Evolutionary conservation across 768 basidiomycete species (phyloP).

Genomic region (Lactarius hengduanensis): DNA sequence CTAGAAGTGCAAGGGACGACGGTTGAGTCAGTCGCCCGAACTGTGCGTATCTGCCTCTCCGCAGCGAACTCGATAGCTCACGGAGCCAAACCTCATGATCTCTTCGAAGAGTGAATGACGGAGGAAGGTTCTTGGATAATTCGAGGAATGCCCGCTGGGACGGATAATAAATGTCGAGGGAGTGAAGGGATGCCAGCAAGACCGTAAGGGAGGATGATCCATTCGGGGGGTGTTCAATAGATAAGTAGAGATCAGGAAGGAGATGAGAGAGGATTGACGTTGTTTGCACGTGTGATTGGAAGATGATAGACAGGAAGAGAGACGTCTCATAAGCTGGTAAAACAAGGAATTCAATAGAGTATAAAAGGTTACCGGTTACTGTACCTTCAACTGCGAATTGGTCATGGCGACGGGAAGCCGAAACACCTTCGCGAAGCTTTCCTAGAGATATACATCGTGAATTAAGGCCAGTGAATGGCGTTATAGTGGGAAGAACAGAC

Average conservation of each 20-base stretch:
- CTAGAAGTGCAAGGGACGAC: constrained; percentile 5
- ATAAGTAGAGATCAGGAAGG: constrained; percentile 48
- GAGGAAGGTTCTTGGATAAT: constrained; percentile 43
- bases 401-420: constrained; percentile 58
- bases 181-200: constrained; percentile 56
- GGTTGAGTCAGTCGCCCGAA: constrained; percentile 18
- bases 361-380: background rate
- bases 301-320: constrained; percentile 60
- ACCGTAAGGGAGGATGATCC: constrained; percentile 35
- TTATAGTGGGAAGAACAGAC: constrained; percentile 43
- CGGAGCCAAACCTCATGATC: constrained; percentile 50
- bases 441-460: constrained; percentile 43
- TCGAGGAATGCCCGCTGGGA: constrained; percentile 59
- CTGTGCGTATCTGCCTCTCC: constrained; percentile 15
- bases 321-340: constrained; percentile 73
- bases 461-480: background rate
- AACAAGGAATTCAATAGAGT: background rate
- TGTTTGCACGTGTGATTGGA: constrained; percentile 59
- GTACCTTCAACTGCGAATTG: constrained; percentile 63
- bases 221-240: constrained; percentile 31
- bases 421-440: constrained; percentile 73
- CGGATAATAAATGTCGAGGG: constrained; percentile 57
- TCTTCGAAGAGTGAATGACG: constrained; percentile 41
- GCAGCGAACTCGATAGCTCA: constrained; percentile 50
- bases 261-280: constrained; percentile 61